phyloP scores from a whole-genome alignment of 805 yeast genomes.

The Barnettozyma botsteinii region DNA sequence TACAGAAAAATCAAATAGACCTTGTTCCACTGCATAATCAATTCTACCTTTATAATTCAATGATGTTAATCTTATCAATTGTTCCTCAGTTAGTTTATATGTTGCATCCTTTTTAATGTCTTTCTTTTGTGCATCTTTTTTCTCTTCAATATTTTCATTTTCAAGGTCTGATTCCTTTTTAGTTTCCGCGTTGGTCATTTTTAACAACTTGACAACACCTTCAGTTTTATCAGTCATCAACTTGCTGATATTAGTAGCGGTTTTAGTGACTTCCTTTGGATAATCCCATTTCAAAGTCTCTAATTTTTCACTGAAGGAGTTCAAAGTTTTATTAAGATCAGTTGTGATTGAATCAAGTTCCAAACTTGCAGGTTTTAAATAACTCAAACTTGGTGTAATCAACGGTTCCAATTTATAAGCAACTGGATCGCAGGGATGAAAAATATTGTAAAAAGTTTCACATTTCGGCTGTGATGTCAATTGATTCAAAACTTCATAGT shows the following conservation, averaged over 20 bases:
- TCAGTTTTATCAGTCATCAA: slow-evolving; percentile 1
- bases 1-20: slow-evolving; percentile 72
- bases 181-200: not conserved
- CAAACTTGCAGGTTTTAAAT: slow-evolving; percentile 7
- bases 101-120: not conserved
- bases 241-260: not conserved
- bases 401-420: slow-evolving; percentile 88
- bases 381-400: slow-evolving; percentile 33
- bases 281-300: slow-evolving; percentile 2
- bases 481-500: slow-evolving; percentile 3
- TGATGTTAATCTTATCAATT: slow-evolving; percentile 33
- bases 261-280: not conserved
- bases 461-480: slow-evolving; percentile 42
- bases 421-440: slow-evolving; percentile 89
- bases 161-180: not conserved
- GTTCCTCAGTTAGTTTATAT: slow-evolving; percentile 21
- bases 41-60: slow-evolving; percentile 72
- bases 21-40: slow-evolving; percentile 75
- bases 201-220: slow-evolving; percentile 7
- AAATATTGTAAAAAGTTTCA: slow-evolving; percentile 68
- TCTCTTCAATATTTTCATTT: not conserved
- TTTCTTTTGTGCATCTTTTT: not conserved
- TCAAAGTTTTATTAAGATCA: slow-evolving; percentile 6
- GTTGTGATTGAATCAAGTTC: slow-evolving; percentile 1
- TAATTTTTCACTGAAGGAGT: slow-evolving; percentile 3